These are phyloP conservation scores for Jatropha podagrica DNA, from an alignment of 441 rosid genomes.

Conservation along the genomic window DNA sequence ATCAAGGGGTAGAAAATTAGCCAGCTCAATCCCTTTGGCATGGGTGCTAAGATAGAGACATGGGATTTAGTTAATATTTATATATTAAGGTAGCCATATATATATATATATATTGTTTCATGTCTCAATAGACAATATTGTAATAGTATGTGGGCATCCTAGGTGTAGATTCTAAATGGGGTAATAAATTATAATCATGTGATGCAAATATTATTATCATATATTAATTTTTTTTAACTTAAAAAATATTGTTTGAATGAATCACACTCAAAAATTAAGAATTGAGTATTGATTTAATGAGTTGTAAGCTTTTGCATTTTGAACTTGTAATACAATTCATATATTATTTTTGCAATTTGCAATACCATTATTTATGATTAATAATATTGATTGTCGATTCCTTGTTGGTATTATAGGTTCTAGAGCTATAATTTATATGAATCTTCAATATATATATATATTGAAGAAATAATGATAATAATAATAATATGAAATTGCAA, in stretches of 20 bases:
- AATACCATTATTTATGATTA: too few relatives aligned
- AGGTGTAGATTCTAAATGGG: slow-evolving; percentile 6
- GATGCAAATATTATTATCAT: neutral
- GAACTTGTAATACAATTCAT: neutral
- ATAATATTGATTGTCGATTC: too few relatives aligned
- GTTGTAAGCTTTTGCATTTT: slow-evolving; percentile 10
- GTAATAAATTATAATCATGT: slow-evolving; percentile 3
- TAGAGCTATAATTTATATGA: too few relatives aligned
- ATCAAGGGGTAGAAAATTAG: slow-evolving; percentile 37
- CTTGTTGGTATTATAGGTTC: too few relatives aligned
- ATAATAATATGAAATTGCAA: too few relatives aligned
- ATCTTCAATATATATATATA: too few relatives aligned
- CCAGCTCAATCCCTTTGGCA: slow-evolving; percentile 43
- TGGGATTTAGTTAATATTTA: slow-evolving; percentile 11
- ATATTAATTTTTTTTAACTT: neutral
- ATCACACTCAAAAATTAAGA: neutral
- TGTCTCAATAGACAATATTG: neutral
- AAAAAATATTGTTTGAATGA: neutral
- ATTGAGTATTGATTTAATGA: neutral
- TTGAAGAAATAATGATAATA: too few relatives aligned
- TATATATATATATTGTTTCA: neutral
- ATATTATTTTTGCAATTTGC: too few relatives aligned
- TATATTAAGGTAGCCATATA: too few relatives aligned
- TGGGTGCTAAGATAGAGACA: slow-evolving; percentile 24
- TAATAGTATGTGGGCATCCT: neutral